Conservation (phyloP, 768 basidiomycete genomes). For the Suillus cothurnatus region DNA sequence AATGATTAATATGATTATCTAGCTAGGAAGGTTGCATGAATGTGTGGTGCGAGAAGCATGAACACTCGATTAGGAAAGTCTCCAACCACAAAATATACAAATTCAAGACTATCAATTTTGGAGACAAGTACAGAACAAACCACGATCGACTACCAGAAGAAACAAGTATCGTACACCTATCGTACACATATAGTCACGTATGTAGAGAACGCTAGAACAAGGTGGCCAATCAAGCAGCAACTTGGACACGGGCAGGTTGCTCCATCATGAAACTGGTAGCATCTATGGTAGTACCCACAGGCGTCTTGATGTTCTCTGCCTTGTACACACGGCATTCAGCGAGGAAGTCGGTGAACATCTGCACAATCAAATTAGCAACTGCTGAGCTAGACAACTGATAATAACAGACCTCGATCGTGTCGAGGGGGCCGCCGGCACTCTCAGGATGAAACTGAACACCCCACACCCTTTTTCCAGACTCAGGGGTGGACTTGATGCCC, state of each 20-base stretch:
- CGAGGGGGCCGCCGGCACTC: slow-evolving; percentile 96
- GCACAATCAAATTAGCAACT: not conserved
- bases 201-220: not conserved
- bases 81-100: not conserved
- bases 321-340: slow-evolving; percentile 72
- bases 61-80: slow-evolving; percentile 11
- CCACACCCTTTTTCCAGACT: slow-evolving; percentile 91
- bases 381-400: too few relatives aligned
- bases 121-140: not conserved
- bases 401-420: slow-evolving; percentile 86
- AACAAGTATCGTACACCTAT: slow-evolving; percentile 20
- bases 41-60: not conserved
- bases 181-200: slow-evolving; percentile 19
- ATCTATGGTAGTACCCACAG: slow-evolving; percentile 17
- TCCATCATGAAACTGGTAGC: slow-evolving; percentile 24
- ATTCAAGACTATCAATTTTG: not conserved
- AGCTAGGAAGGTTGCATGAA: not conserved
- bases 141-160: not conserved
- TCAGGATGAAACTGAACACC: slow-evolving; percentile 99
- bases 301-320: slow-evolving; percentile 30
- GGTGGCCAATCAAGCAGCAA: slow-evolving; percentile 27
- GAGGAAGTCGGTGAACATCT: slow-evolving; percentile 97
- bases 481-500: slow-evolving; percentile 92
- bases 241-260: slow-evolving; percentile 27
- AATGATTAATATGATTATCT: slow-evolving; percentile 6